Percentiles rank a stretch among this genome's conserved stretches.
Conservation (phyloP, 78 protist species). For the Dictyostelium capitatum region DNA sequence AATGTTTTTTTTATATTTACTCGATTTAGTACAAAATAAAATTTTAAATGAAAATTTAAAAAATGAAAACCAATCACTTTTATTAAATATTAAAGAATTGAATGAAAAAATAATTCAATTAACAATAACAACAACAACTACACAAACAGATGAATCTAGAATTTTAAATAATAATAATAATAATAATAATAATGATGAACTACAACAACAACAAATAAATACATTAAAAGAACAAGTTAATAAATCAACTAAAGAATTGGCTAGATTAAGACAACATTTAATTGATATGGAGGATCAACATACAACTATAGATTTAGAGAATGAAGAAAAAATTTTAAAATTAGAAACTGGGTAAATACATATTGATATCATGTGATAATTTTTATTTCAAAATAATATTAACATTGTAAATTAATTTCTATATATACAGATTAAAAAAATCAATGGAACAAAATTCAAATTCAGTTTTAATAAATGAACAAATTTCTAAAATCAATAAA, state of each 20-base stretch:
- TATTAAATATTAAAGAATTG: background rate
- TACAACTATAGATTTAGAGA: conserved; percentile 59
- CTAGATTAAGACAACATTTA: conserved; percentile 62
- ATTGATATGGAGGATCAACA: conserved; percentile 68
- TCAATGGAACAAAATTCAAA: conserved; percentile 17
- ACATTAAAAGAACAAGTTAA: conserved; percentile 41
- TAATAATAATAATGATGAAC: background rate
- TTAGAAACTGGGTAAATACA: conserved; percentile 2
- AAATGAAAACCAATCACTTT: background rate
- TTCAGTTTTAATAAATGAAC: background rate
- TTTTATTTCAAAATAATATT: background rate
- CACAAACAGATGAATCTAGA: background rate
- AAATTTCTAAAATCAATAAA: background rate
- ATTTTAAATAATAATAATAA: background rate
- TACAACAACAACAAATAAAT: background rate
- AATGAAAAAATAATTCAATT: background rate
- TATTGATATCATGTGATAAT: too few relatives aligned
- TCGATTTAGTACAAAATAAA: background rate
- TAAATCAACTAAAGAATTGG: conserved; percentile 61
- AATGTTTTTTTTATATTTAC: too few relatives aligned
- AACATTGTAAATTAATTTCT: too few relatives aligned
- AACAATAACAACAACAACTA: background rate
- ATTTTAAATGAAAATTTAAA: conserved; percentile 4
- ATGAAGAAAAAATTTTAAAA: conserved; percentile 47
- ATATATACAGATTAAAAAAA: conserved; percentile 12